phyloP scores from a whole-genome alignment of 2,329 filamentous ascomycete species.

The Aureobasidium uvarum region DNA sequence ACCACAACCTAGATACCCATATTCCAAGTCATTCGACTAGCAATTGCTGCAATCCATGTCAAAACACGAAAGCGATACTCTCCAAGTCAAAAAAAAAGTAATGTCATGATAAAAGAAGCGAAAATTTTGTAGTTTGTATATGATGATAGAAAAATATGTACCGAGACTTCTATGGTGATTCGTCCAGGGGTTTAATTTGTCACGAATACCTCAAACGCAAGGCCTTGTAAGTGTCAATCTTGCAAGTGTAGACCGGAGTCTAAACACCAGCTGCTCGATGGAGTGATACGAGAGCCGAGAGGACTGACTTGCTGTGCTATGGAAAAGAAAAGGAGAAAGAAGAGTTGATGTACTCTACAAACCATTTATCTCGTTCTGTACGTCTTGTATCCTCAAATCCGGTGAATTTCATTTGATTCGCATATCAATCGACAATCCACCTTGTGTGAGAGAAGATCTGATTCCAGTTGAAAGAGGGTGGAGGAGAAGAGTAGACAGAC shows the following conservation, averaged over 20 bases:
- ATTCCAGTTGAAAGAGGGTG: background rate
- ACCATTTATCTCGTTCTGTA: background rate
- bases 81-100: too few relatives aligned
- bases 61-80: background rate
- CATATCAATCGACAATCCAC: too few relatives aligned
- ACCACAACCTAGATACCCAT: slow-evolving; percentile 20
- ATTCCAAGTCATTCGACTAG: background rate
- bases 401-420: too few relatives aligned
- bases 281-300: slow-evolving; percentile 34
- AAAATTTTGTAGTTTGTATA: background rate
- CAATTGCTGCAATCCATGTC: background rate
- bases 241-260: slow-evolving; percentile 29
- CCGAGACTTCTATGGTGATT: slow-evolving; percentile 30
- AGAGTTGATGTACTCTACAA: background rate
- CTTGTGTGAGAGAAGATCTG: too few relatives aligned
- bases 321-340: background rate
- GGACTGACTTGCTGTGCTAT: slow-evolving; percentile 38
- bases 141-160: slow-evolving; percentile 17
- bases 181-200: slow-evolving; percentile 24
- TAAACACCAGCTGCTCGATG: slow-evolving; percentile 30
- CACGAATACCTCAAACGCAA: slow-evolving; percentile 30
- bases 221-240: slow-evolving; percentile 28
- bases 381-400: too few relatives aligned
- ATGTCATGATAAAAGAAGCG: too few relatives aligned
- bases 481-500: background rate